Conservation (phyloP, 2,329 filamentous ascomycete species). For the Penicillium sp. region DNA sequence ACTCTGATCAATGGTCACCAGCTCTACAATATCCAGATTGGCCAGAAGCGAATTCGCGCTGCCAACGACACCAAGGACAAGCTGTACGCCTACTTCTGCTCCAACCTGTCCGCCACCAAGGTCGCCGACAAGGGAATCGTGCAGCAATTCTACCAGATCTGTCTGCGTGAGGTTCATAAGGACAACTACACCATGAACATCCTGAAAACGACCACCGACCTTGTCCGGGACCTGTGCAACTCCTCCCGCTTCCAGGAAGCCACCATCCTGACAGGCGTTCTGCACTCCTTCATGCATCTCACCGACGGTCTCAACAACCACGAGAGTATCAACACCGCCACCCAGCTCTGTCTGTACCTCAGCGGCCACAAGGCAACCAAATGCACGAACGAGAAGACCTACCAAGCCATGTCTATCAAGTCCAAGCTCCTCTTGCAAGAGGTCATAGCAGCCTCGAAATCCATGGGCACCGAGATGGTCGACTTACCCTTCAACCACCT, state of each 20-base stretch:
- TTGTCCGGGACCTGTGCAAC: conserved; percentile 33
- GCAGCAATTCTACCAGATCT: conserved; percentile 34
- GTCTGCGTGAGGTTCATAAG: conserved; percentile 30
- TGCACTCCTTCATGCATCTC: conserved; percentile 36
- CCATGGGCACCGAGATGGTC: conserved; percentile 33
- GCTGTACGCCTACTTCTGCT: conserved; percentile 40
- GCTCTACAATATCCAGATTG: conserved; percentile 29
- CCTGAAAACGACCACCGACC: conserved; percentile 25
- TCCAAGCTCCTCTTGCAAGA: conserved; percentile 36
- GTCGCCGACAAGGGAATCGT: conserved; percentile 28
- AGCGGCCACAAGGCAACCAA: conserved; percentile 34
- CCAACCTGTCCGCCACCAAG: conserved; percentile 29
- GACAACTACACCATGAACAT: conserved; percentile 34
- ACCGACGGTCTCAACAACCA: conserved; percentile 33
- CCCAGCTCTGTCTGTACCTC: conserved; percentile 39
- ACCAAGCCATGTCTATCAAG: conserved; percentile 32
- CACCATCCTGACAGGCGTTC: conserved; percentile 32
- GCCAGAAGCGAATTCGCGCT: conserved; percentile 32
- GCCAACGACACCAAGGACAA: conserved; percentile 32
- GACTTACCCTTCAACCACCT: conserved; percentile 36
- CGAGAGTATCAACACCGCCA: conserved; percentile 35
- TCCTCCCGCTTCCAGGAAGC: conserved; percentile 33
- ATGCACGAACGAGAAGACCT: conserved; percentile 27
- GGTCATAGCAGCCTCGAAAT: conserved; percentile 30
- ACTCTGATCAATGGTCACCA: conserved; percentile 33